Base-by-base conservation (phyloP, 306 rosid species). In the Benincasa hispida region DNA sequence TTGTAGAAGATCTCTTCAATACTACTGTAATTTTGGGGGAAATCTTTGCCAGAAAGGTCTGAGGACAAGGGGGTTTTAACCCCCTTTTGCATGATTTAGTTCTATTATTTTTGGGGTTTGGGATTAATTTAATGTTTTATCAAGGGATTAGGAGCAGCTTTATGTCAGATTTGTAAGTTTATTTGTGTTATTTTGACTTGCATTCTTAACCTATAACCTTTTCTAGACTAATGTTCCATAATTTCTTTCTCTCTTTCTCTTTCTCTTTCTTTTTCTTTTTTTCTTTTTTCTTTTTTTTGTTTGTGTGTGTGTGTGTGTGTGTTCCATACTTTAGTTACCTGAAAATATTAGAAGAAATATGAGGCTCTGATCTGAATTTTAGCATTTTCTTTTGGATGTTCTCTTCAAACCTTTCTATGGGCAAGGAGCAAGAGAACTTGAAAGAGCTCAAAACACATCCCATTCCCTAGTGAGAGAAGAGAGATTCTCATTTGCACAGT, bases 141-240 rank as follows among this genome's bases (percentile, higher is more conserved):
- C 5, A n/a, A 72, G 76, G 41, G 25, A 27, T 72, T 72, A 72
- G 42, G 17, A 25, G 58, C 60, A 50, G 76, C 76, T 70, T 70
- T 70, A 70, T 70, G 75, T 70, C 57, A 70, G 75, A 70, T 70
- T 70, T 70, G 21, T 81, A 24, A n/a, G 28, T 34, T 50, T 30
- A 9, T 58, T 39, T 53, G 39, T 15, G 54, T 74, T 61, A 10
- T 56, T 41, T 1, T 77, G 19, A 32, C 30, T 57, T 35, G 13
- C 54, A 47, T 45, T 68, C 37, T 41, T 13, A 11, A 65, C 74
- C 15, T 63, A 47, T 13, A 68, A 59, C 37, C 67, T 66, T 82
- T 55, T 45, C 14, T 25, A 47, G 24, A 70, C 17, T 70, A 25
- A 47, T 15, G 75, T 47, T 15, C 3, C 9, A 48, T 45, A n/a